Conservation (phyloP, 306 rosid genomes). For the Cyamopsis tetragonoloba region DNA sequence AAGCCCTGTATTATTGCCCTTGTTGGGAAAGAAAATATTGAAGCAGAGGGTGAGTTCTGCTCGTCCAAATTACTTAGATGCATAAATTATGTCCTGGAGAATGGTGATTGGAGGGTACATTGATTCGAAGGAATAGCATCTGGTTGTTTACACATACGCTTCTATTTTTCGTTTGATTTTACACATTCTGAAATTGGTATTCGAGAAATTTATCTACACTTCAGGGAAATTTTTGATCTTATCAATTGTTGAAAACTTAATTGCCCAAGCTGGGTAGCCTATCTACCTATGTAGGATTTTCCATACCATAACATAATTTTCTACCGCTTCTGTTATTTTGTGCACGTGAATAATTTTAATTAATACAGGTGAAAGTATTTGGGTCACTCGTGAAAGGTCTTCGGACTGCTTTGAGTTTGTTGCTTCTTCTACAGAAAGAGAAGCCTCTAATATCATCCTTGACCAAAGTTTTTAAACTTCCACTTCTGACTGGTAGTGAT, state of each 20-base stretch:
- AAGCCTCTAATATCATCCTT: conserved; percentile 42
- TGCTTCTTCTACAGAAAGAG: conserved; percentile 65
- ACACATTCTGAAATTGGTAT: background rate
- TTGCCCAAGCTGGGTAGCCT: background rate
- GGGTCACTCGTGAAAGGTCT: conserved; percentile 89
- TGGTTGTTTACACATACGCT: background rate
- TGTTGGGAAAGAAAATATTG: conserved; percentile 66
- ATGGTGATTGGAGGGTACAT: conserved; percentile 8
- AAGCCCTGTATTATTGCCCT: conserved; percentile 56
- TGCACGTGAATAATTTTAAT: conserved; percentile 17
- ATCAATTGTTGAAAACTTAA: background rate
- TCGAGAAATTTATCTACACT: background rate
- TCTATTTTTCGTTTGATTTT: too few species aligned
- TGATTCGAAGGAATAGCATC: background rate
- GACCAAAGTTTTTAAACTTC: conserved; percentile 55
- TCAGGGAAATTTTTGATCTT: background rate
- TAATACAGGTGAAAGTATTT: conserved; percentile 76
- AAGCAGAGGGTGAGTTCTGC: conserved; percentile 72
- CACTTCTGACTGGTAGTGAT: conserved; percentile 46
- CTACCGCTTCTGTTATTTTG: background rate
- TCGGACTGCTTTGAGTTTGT: conserved; percentile 64
- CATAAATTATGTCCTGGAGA: background rate
- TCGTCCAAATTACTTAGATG: background rate
- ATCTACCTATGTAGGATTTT: background rate
- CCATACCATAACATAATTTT: too few species aligned